Base-by-base conservation (phyloP, 2,329 filamentous ascomycete species). In the Epichloe aotearoae region DNA sequence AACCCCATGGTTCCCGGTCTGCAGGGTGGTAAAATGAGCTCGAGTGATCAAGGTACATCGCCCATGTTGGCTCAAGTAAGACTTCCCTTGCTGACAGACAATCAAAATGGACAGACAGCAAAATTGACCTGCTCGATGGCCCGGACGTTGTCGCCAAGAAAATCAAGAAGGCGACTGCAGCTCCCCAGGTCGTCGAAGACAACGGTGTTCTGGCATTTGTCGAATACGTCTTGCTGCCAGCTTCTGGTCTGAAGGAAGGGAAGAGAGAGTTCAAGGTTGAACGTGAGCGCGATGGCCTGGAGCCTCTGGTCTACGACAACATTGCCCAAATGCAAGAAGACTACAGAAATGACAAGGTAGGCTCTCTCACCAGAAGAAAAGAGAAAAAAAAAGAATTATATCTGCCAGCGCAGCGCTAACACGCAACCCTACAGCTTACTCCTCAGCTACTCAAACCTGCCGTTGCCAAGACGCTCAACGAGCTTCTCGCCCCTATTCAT, bases 361-460 rank as follows among this genome's bases (percentile, higher is more conserved):
- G 36, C n/a, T 6, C 11, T 42, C 6, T 10, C 46, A 15, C 8
- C 19, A n/a, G 17, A 38, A 47, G 19, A 33, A 26, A 15, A 4
- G 2, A 15, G 4, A 3, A 8, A 30, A 26, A 15, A 17, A 5
- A 14, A 4, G 2, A 10, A 1, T 1, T 19, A 19, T 19, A 19
- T 11, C 0, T 30, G 3, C 8, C 5, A 2, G 1, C 4, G 2
- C 19, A 26, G 5, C 45, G 19, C 46, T 43, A 30, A 46, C 41
- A 23, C 17, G 36, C 3, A 5, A 15, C 7, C 15, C 12, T 46
- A n/a, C 36, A 66, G 62, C 77, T 95, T 54, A 88, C 86, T 1
- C 93, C 93, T 0, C 90, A 96, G 72, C 70, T 86, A 12, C 74
- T 97, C 49, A 97, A 98, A 73, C 77, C 83, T n/a, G 88, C 87